These are phyloP conservation scores for Sanchytrium tribonematis DNA, from an alignment of 371 early-diverging fungal genomes.

Conservation along the genomic window DNA sequence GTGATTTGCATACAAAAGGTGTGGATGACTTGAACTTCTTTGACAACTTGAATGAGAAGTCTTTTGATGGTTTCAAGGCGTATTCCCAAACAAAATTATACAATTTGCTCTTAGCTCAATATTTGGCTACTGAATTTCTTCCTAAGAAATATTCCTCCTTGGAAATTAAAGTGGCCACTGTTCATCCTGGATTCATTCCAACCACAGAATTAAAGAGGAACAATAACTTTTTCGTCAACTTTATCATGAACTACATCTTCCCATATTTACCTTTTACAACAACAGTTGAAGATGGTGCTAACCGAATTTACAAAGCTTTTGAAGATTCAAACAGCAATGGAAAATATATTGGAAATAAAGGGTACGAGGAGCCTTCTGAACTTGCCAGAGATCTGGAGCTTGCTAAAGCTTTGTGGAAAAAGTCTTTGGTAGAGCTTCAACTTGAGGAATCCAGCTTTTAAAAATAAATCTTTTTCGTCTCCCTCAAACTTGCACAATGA, in stretches of 20 bases:
- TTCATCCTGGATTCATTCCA: not conserved
- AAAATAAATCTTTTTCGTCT: too few relatives aligned
- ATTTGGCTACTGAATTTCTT: not conserved
- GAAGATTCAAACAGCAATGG: not conserved
- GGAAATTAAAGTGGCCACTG: not conserved
- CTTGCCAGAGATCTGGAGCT: not conserved
- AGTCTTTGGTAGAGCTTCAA: not conserved
- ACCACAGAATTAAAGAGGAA: not conserved
- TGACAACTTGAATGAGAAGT: not conserved
- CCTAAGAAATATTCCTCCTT: not conserved
- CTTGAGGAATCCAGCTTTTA: too few relatives aligned
- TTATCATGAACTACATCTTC: not conserved
- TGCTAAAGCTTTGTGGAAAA: not conserved
- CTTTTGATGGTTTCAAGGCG: not conserved
- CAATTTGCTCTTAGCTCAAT: not conserved
- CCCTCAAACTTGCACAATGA: too few relatives aligned
- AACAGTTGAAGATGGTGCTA: not conserved
- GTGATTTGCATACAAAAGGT: not conserved
- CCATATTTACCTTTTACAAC: not conserved
- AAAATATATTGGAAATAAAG: not conserved
- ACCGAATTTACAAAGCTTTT: not conserved
- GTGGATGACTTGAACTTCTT: not conserved
- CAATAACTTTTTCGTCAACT: not conserved
- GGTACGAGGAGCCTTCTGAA: not conserved
- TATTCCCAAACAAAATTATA: not conserved